Base-by-base conservation (phyloP, 495 filamentous ascomycete species). In the Podospora pseudocomata region DNA sequence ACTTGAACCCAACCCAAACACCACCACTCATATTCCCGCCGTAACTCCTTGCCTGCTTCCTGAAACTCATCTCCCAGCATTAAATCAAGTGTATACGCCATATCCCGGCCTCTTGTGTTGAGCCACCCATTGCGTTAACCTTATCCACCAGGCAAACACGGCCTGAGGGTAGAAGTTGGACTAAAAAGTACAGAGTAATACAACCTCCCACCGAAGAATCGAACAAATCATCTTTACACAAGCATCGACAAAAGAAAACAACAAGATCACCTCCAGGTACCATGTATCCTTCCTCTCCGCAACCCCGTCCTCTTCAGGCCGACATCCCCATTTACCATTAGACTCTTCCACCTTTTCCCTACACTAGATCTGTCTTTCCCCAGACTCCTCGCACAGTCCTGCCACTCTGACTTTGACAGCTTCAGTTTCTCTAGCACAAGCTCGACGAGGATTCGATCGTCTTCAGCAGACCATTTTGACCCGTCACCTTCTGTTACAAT, bases 341-440 rank as follows among this genome's bases (percentile, higher is more conserved):
- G 80, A 63, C 86, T 84, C 77, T 88, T 88, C 90, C 90, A 93
- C 73, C 91, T 78, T 63, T 82, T 81, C 26, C 89, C 88, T n/a
- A 92, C 79, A 68, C 86, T 89, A 20, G 82, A 80, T n/a, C 86
- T 78, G 72, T 90, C 88, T 74, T 87, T 90, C 23, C 87, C 86
- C 66, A 93, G 81, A 70, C 81, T 86, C 58, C 85, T 81, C 65
- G 91, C 91, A 79, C 91, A 93, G 67, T 93, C 90, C 60, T 92
- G 88, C 91, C 90, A 93, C 66, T 93, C 90, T 64, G 82, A 85
- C 76, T 88, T 88, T 56, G 86, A 87, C 27, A 93, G 86, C 68
- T 86, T 86, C 62, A 93, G 84, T 74, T 92, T 93, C 73, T 90
- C 87, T 2, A 93, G 81, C 39, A 93, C 90, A 30, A 92, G 79